Base-by-base conservation (phyloP, 305 asterid species). In the Andrographis paniculata region DNA sequence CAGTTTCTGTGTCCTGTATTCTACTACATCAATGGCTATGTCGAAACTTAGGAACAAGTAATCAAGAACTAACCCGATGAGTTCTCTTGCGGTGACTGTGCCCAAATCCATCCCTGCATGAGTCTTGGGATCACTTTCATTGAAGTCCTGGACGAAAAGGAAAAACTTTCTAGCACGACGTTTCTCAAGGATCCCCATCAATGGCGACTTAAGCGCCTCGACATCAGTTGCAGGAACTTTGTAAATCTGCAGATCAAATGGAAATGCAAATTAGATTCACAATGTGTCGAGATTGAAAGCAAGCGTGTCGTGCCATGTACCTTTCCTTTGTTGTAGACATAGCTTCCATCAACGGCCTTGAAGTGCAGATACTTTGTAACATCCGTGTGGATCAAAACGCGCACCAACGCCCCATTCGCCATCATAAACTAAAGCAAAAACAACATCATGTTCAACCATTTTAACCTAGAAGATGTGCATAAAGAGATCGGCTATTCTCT, bases 141-240 rank as follows among this genome's bases (percentile, higher is more conserved):
- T 84, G 23, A 82, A 86, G 41, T 89, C 94, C 70, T 85, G 95
- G 47, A 86, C 95, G 61, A 82, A 89, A 31, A 89, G 59, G 50
- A 89, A 89, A 80, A 89, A 89, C 67, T 89, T 85, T 42, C 96
- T 61, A 41, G 91, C 87, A 20, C 96, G 87, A 0, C 96, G 80
- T 77, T 82, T 89, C 60, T 89, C 96, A 67, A 85, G 79, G 12
- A 89, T 67, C 55, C 96, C 98, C 95, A 89, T 80, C 40, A 86
- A 65, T 6, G 96, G 75, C 63, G 98, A 89, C 59, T 77, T 89
- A 64, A 89, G 63, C 31, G 98, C 98, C 70, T 89, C 96, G 49
- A 89, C 96, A 64, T 89, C 98, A 20, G 91, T 78, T 63, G 98
- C 98, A n/a, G 95, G 98, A 52, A 85, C 94, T 68, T 85, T 89